phyloP scores from a whole-genome alignment of 2,329 filamentous ascomycete species.

The Cladosporium sp. region DNA sequence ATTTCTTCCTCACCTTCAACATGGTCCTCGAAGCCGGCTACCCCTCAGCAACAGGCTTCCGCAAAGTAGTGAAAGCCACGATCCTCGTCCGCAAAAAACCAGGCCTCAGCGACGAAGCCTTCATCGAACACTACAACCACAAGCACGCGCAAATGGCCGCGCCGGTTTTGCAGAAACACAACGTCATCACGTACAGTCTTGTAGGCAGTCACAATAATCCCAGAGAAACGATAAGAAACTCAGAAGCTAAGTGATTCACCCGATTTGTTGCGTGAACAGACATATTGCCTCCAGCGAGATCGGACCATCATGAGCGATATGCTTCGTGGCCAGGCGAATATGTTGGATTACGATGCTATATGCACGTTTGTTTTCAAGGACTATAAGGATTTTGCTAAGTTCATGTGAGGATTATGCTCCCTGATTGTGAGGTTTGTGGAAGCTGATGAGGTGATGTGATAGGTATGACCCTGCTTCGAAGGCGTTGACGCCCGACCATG shows the following conservation, averaged over 20 bases:
- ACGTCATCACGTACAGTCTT: slow-evolving; percentile 42
- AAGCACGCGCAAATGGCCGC: slow-evolving; percentile 42
- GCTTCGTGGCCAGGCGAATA: slow-evolving; percentile 39
- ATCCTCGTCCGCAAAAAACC: slow-evolving; percentile 45
- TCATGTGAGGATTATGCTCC: slow-evolving; percentile 26
- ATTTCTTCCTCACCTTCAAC: not conserved
- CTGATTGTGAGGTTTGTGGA: not conserved
- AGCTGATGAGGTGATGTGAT: not conserved
- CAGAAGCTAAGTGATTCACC: not conserved
- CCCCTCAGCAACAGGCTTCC: slow-evolving; percentile 40
- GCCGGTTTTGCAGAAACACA: slow-evolving; percentile 40
- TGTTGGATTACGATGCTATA: slow-evolving; percentile 44
- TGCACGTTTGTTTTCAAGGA: slow-evolving; percentile 46
- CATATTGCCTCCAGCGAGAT: slow-evolving; percentile 42
- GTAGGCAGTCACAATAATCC: slow-evolving; percentile 27
- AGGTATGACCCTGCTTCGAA: slow-evolving; percentile 41
- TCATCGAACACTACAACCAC: slow-evolving; percentile 44
- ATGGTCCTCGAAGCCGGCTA: slow-evolving; percentile 43
- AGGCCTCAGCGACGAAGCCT: slow-evolving; percentile 41
- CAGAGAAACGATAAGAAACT: not conserved
- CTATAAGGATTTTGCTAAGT: slow-evolving; percentile 42
- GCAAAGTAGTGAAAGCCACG: slow-evolving; percentile 44
- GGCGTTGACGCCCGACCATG: slow-evolving; percentile 33
- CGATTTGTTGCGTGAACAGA: slow-evolving; percentile 24
- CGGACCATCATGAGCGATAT: slow-evolving; percentile 43